Conservation (phyloP, 768 basidiomycete genomes). For the Mycena vitilis region DNA sequence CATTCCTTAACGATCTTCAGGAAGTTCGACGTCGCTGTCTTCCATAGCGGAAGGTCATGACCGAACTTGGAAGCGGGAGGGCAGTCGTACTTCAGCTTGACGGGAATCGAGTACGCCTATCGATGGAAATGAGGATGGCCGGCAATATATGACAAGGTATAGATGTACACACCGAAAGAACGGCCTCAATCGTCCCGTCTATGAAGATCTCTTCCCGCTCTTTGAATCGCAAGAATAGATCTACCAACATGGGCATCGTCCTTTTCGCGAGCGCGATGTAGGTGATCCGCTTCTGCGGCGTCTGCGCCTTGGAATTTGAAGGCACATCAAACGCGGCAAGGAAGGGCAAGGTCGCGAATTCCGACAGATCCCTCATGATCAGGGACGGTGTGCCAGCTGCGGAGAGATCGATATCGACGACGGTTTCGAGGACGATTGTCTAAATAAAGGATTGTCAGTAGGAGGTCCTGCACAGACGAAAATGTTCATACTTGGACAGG, state of each 20-base stretch:
- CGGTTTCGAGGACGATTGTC: slow-evolving; percentile 77
- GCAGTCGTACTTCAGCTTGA: slow-evolving; percentile 96
- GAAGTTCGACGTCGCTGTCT: slow-evolving; percentile 89
- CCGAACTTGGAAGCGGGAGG: slow-evolving; percentile 90
- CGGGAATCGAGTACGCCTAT: slow-evolving; percentile 89
- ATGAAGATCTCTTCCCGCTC: slow-evolving; percentile 70
- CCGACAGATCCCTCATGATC: slow-evolving; percentile 85
- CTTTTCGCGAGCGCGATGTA: slow-evolving; percentile 93
- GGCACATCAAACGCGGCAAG: slow-evolving; percentile 78
- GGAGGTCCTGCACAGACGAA: slow-evolving; percentile 1
- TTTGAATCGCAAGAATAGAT: slow-evolving; percentile 80
- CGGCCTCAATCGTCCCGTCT: slow-evolving; percentile 87
- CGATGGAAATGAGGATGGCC: slow-evolving; percentile 9
- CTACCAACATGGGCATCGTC: slow-evolving; percentile 84
- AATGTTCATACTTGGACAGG: slow-evolving; percentile 76
- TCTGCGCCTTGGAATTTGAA: slow-evolving; percentile 51
- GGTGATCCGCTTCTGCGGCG: slow-evolving; percentile 75
- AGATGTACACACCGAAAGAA: slow-evolving; percentile 77
- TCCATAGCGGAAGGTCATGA: slow-evolving; percentile 91
- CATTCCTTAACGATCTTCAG: slow-evolving; percentile 79
- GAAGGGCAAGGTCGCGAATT: slow-evolving; percentile 90
- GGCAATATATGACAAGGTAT: not conserved
- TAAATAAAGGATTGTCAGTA: slow-evolving; percentile 43
- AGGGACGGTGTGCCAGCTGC: slow-evolving; percentile 74
- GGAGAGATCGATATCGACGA: slow-evolving; percentile 75